Percentiles rank a stretch among this genome's conserved stretches.
phyloP scores from a whole-genome alignment of 2,329 filamentous ascomycete genomes.

The Sclerotinia minor region DNA sequence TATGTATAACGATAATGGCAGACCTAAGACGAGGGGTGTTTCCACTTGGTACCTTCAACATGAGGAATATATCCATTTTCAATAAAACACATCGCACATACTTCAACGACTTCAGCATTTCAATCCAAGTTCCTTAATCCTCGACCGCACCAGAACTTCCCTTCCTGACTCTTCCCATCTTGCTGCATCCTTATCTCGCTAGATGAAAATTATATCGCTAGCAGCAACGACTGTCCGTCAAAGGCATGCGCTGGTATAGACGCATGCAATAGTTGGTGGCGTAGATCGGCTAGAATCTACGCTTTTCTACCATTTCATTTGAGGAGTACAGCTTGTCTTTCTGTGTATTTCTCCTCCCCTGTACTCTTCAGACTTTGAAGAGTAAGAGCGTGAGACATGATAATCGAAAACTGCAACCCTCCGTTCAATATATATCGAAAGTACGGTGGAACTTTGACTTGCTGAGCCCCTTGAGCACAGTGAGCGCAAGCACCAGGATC shows the following conservation, averaged over 20 bases:
- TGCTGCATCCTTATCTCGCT: not conserved
- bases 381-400: not conserved
- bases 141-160: not conserved
- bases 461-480: too few relatives aligned
- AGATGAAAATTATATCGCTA: slow-evolving; percentile 15
- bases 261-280: slow-evolving; percentile 6
- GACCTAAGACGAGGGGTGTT: not conserved
- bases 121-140: not conserved
- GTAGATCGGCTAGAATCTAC: not conserved
- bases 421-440: not conserved
- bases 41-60: not conserved
- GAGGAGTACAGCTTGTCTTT: slow-evolving; percentile 2
- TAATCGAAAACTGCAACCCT: slow-evolving; percentile 1
- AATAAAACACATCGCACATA: not conserved
- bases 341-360: not conserved
- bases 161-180: not conserved
- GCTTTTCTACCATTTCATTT: slow-evolving; percentile 24
- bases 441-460: too few relatives aligned
- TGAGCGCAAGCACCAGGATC: too few relatives aligned
- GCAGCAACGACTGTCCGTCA: too few relatives aligned
- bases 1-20: not conserved
- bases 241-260: not conserved
- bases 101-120: not conserved
- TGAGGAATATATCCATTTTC: not conserved
- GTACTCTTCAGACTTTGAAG: not conserved